Base-by-base conservation (phyloP, 441 rosid genomes). In the Breynia disticha region DNA sequence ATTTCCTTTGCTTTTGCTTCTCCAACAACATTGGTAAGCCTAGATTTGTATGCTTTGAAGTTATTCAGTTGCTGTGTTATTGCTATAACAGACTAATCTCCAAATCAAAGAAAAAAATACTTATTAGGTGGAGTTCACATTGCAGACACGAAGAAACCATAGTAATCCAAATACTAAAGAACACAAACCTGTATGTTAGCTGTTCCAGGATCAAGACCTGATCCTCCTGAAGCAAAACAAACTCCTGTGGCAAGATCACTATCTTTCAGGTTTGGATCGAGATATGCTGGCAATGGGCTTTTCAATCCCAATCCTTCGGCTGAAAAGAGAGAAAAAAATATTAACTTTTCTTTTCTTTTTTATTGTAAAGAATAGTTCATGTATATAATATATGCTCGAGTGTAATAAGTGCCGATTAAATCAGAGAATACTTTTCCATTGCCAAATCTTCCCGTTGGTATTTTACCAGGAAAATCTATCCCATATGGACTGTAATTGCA, bases 181-280 rank as follows among this genome's bases (percentile, higher is more conserved):
- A 3, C 13, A 2, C 0, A 41, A 16, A 52, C 56, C 56, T 11
- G 20, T 2, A 46, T 32, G 7, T 48, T 8, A 7, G 48, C 11
- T 18, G 77, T 65, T 32, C 65, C 50, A 8, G 66, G 68, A 59
- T 73, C 77, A 32, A 45, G 68, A 15, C 77, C 77, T 0, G 39
- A 16, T n/a, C 59, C 66, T 9, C 70, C 70, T 1, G 75, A 70
- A 18, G 77, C 77, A 8, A 73, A 73, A 52, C 47, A 62, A 5
- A 62, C 71, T 2, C 77, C 77, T 0, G 73, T 68, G 24, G 56
- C 15, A 4, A 73, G 65, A 38, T 73, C 77, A 7, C 58, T 7
- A 37, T 13, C 46, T 37, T 55, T 17, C 45, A 68, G 50, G 13
- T 37, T 45, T 11, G 68, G 74, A 41, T 73, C 68, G 48, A 65